Evolutionary conservation across 2,329 filamentous ascomycete species (phyloP).

Genomic region (Samsoniella hepiali): DNA sequence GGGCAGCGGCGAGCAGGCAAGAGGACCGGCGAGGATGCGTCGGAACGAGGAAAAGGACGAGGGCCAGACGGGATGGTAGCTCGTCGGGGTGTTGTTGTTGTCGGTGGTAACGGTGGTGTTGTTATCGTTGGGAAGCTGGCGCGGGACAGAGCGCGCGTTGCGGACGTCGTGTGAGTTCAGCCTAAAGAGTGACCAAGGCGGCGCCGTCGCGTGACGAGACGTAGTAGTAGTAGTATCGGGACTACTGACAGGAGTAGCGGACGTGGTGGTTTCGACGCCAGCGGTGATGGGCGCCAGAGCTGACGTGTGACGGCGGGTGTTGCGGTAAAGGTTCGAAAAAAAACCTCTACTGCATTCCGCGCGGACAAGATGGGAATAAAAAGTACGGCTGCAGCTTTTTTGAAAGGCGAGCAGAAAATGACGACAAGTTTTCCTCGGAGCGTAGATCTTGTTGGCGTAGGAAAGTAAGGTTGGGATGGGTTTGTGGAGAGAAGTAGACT

Average conservation of each 20-base stretch:
- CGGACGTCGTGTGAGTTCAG: constrained; percentile 10
- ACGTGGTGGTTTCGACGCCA: background rate
- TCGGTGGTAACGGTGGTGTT: background rate
- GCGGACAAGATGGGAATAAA: background rate
- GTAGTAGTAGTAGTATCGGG: background rate
- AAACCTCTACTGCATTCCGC: constrained; percentile 2
- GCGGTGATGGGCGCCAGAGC: constrained; percentile 9
- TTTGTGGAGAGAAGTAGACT: constrained; percentile 5
- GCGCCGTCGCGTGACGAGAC: constrained; percentile 15
- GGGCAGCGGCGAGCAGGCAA: constrained; percentile 5
- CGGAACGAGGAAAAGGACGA: constrained; percentile 3
- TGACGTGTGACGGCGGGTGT: background rate
- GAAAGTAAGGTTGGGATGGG: constrained; percentile 2
- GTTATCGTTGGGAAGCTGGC: background rate
- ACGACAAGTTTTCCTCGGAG: background rate
- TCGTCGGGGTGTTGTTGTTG: background rate
- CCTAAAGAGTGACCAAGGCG: constrained; percentile 8
- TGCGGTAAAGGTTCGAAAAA: background rate
- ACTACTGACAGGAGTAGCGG: background rate
- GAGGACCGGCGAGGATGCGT: constrained; percentile 11
- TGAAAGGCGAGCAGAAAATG: background rate
- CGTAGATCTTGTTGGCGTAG: background rate
- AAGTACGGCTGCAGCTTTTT: background rate
- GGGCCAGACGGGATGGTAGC: background rate
- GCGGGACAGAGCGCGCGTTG: background rate